Evolutionary conservation across 1,284 basidiomycete genomes (phyloP), one percentile per base, ranked within the genome.

Genomic region (Heterobasidion annosum): DNA sequence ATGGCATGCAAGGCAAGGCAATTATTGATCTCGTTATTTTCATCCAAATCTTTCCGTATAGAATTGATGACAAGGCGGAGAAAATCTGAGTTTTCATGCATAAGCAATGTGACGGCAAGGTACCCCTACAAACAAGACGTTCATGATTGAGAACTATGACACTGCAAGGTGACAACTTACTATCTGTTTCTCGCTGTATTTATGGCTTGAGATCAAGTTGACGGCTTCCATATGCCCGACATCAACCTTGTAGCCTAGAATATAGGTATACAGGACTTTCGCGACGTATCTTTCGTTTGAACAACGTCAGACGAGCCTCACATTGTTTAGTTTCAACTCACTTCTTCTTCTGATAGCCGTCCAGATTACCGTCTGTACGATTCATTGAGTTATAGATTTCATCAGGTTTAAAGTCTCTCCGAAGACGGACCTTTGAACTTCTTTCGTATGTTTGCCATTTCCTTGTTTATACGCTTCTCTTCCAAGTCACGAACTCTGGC

Each of bases 341-440:
- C 87, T 98, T 98, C 75, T 98, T 98, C 81, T 96, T 97, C 75
- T 98, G 94, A 71, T 99, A 97, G 34, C 96, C 96, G 64, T 98
- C 95, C 62, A 99, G 73, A 67, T 95, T 95, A 16, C 95, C 96
- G 64, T 98, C 96, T 94, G 64, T 60, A 49, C 37, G 54, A 35
- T 56, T 42, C 52, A n/a, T 40, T 40, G n/a, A n/a, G 37, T 40
- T 40, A 8, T 40, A 40, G 37, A 7, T 40, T 25, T 25, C 25
- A 25, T 25, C 25, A 25, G 25, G 25, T 25, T 25, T 5, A 25
- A 40, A 40, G 10, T 40, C 37, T 40, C 37, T 5, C n/a, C 47
- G 13, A 40, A 34, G 18, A 34, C 62, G 56, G 54, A 89, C 92
- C 90, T 80, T 98, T 98, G 79, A 99, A 98, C 73, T 98, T 95